Evolutionary conservation across 495 filamentous ascomycete species (phyloP).

Genomic region (Tricharina praecox): DNA sequence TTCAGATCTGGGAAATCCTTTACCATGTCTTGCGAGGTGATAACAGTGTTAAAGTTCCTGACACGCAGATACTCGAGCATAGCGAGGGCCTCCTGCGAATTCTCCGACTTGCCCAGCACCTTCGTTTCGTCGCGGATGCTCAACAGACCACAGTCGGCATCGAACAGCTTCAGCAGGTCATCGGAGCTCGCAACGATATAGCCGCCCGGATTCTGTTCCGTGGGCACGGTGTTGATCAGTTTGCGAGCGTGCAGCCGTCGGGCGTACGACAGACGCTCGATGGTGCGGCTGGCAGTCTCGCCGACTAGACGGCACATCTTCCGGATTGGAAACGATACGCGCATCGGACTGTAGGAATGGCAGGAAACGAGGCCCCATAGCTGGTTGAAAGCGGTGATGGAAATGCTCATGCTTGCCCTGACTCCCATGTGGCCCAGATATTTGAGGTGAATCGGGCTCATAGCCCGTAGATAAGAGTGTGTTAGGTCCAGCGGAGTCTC

Average conservation of each 20-base stretch:
- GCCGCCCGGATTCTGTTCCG: constrained; percentile 67
- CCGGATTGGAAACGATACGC: constrained; percentile 76
- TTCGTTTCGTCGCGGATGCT: constrained; percentile 81
- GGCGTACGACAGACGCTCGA: constrained; percentile 76
- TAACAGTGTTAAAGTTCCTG: constrained; percentile 56
- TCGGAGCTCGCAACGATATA: constrained; percentile 88
- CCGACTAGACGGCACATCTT: constrained; percentile 91
- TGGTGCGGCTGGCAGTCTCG: constrained; percentile 72
- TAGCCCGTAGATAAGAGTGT: constrained; percentile 53
- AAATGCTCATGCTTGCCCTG: constrained; percentile 85
- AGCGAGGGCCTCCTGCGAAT: constrained; percentile 70
- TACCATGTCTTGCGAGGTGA: constrained; percentile 58
- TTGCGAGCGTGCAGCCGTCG: constrained; percentile 68
- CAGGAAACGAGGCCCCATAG: constrained; percentile 85
- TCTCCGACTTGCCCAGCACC: constrained; percentile 55
- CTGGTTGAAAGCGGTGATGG: constrained; percentile 67
- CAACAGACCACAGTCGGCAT: constrained; percentile 74
- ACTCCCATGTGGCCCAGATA: constrained; percentile 85
- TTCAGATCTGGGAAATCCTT: constrained; percentile 70
- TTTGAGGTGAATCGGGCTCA: constrained; percentile 79
- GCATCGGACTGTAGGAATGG: constrained; percentile 69
- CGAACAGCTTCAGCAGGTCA: constrained; percentile 69
- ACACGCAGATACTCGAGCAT: constrained; percentile 74
- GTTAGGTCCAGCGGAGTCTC: constrained; percentile 70
- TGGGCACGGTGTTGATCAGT: constrained; percentile 62